Evolutionary conservation across 257 asterid genomes (phyloP).

Genomic region (Solanum pimpinellifolium): DNA sequence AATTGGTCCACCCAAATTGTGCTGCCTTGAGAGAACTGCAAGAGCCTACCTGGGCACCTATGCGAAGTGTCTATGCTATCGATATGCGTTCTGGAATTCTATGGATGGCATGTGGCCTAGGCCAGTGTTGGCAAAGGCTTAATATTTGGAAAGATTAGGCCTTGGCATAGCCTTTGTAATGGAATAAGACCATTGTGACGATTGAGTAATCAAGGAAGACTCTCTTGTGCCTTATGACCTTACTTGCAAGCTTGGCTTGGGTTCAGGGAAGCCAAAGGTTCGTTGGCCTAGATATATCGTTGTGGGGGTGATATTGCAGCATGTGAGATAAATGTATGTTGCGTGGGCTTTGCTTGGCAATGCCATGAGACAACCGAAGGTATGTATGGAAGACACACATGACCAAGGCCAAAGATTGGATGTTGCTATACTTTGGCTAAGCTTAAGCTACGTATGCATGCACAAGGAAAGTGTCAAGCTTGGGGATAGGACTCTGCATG

Average conservation of each 20-base stretch:
- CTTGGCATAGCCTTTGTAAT: neutral
- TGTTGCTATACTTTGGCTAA: neutral
- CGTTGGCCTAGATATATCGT: neutral
- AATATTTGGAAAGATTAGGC: neutral
- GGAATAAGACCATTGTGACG: neutral
- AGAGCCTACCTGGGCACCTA: neutral
- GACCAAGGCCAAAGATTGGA: neutral
- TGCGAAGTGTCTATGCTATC: neutral
- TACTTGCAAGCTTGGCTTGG: neutral
- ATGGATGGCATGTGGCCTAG: neutral
- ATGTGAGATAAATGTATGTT: neutral
- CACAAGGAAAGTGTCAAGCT: neutral
- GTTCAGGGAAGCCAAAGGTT: neutral
- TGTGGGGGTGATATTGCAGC: neutral
- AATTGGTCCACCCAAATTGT: neutral
- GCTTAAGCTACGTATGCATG: neutral
- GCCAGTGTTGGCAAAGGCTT: neutral
- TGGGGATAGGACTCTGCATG: neutral
- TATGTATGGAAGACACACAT: neutral
- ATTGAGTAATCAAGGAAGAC: neutral
- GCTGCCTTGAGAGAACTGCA: neutral
- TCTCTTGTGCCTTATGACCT: neutral
- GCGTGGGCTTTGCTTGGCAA: neutral
- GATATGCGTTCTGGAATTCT: neutral
- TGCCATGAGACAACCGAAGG: neutral